A percentile compares a stretch with the other conserved stretches of the same genome.
Evolutionary conservation across 768 basidiomycete species (phyloP).

Genomic region (Pleurotus tuoliensis): DNA sequence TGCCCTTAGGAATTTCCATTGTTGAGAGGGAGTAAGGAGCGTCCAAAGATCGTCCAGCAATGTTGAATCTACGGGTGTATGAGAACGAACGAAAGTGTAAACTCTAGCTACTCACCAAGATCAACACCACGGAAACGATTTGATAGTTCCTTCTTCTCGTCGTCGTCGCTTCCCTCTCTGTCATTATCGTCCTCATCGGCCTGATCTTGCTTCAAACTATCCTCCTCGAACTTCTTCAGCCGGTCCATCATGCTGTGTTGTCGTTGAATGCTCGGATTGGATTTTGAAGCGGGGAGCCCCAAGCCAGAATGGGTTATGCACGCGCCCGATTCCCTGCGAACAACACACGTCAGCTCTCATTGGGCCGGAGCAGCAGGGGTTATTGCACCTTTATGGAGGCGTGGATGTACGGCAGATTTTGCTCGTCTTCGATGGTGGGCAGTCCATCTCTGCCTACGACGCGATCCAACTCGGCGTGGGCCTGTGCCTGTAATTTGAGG

Average conservation of each 20-base stretch:
- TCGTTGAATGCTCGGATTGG: slow-evolving; percentile 47
- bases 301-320: too few species aligned
- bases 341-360: too few species aligned
- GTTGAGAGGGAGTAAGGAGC: slow-evolving; percentile 57
- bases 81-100: neutral
- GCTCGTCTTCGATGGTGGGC: too few species aligned
- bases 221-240: slow-evolving; percentile 70
- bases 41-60: slow-evolving; percentile 58
- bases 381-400: too few species aligned
- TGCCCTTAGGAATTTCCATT: slow-evolving; percentile 52
- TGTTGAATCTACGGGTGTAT: slow-evolving; percentile 39
- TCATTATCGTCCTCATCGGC: slow-evolving; percentile 8
- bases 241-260: slow-evolving; percentile 64
- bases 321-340: too few species aligned
- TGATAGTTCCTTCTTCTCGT: slow-evolving; percentile 36
- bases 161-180: slow-evolving; percentile 25
- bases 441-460: too few species aligned
- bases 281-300: slow-evolving; percentile 25
- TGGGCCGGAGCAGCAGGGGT: too few species aligned
- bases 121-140: slow-evolving; percentile 55
- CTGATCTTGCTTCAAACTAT: slow-evolving; percentile 36
- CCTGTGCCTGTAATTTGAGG: too few species aligned
- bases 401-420: too few species aligned
- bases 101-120: slow-evolving; percentile 43
- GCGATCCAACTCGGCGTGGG: too few species aligned